These are phyloP conservation scores for Cladosporium sphaerospermum DNA, from an alignment of 2,329 filamentous ascomycete species.

Conservation along the genomic window DNA sequence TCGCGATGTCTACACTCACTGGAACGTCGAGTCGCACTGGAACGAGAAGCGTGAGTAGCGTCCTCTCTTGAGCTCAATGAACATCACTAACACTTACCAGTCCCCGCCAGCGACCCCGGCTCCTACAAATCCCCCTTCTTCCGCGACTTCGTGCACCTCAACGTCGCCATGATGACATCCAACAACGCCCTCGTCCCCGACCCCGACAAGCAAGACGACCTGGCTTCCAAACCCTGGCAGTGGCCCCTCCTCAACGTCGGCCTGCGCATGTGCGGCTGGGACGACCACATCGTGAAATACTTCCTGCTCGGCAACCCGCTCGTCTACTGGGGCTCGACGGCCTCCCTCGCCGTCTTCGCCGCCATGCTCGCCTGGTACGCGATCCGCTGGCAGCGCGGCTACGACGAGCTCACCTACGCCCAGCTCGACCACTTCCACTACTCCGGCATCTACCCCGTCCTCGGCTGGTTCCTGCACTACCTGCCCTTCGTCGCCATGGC, in stretches of 20 bases:
- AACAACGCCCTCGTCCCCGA: slow-evolving; percentile 98
- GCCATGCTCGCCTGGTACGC: slow-evolving; percentile 76
- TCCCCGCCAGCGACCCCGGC: slow-evolving; percentile 80
- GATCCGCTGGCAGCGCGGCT: slow-evolving; percentile 93
- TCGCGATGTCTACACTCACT: slow-evolving; percentile 90
- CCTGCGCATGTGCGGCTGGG: slow-evolving; percentile 98
- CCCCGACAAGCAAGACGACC: slow-evolving; percentile 96
- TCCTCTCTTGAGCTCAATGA: too few species aligned
- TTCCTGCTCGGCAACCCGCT: slow-evolving; percentile 95
- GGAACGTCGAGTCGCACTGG: slow-evolving; percentile 93
- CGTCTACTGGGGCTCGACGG: slow-evolving; percentile 91
- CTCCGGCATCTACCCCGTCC: slow-evolving; percentile 79
- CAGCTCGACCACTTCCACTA: slow-evolving; percentile 96
- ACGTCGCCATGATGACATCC: slow-evolving; percentile 99
- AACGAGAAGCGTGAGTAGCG: slow-evolving; percentile 76
- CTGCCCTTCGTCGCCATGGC: slow-evolving; percentile 95
- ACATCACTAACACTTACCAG: slow-evolving; percentile 38
- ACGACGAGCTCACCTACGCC: slow-evolving; percentile 66
- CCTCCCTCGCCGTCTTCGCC: slow-evolving; percentile 66
- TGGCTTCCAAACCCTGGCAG: slow-evolving; percentile 96
- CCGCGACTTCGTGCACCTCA: slow-evolving; percentile 95
- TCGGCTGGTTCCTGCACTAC: slow-evolving; percentile 96
- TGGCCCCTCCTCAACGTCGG: slow-evolving; percentile 95
- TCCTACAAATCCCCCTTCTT: slow-evolving; percentile 96
- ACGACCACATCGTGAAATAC: slow-evolving; percentile 92